Evolutionary conservation across 306 rosid genomes (phyloP).

Genomic region (Urtica urens): DNA sequence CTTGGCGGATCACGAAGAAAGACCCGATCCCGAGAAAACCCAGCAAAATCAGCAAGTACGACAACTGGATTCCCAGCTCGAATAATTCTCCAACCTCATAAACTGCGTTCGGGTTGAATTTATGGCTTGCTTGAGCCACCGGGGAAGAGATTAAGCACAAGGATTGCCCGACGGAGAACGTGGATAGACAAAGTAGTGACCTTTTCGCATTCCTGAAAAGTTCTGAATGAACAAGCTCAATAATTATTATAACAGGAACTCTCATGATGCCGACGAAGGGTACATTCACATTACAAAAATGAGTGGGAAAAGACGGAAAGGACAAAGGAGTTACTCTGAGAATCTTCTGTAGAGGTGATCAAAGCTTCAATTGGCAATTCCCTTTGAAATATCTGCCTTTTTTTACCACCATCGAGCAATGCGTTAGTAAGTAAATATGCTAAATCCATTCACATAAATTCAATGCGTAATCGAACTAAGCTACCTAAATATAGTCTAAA

Average conservation of each 20-base stretch:
- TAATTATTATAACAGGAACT: neutral
- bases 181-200: constrained; percentile 31
- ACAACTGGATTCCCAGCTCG: constrained; percentile 83
- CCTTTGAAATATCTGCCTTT: constrained; percentile 64
- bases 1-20: constrained; percentile 82
- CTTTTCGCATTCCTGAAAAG: constrained; percentile 27
- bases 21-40: constrained; percentile 80
- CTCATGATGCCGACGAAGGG: neutral
- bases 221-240: constrained; percentile 19
- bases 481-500: too few relatives aligned
- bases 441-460: too few relatives aligned
- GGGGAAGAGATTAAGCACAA: constrained; percentile 43
- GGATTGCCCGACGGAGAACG: constrained; percentile 49
- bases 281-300: neutral
- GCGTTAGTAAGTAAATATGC: constrained; percentile 10
- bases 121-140: constrained; percentile 47
- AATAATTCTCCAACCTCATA: constrained; percentile 73
- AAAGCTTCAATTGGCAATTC: constrained; percentile 33
- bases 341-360: constrained; percentile 17
- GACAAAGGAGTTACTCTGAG: constrained; percentile 40
- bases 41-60: constrained; percentile 55
- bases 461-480: too few relatives aligned
- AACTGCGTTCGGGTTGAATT: constrained; percentile 36
- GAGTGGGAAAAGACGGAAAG: constrained; percentile 7
- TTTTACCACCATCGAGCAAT: constrained; percentile 35